A percentile compares a stretch with the other conserved stretches of the same genome.
These are phyloP conservation scores for Rosa persica DNA, from an alignment of 306 rosid species.

Conservation along the genomic window DNA sequence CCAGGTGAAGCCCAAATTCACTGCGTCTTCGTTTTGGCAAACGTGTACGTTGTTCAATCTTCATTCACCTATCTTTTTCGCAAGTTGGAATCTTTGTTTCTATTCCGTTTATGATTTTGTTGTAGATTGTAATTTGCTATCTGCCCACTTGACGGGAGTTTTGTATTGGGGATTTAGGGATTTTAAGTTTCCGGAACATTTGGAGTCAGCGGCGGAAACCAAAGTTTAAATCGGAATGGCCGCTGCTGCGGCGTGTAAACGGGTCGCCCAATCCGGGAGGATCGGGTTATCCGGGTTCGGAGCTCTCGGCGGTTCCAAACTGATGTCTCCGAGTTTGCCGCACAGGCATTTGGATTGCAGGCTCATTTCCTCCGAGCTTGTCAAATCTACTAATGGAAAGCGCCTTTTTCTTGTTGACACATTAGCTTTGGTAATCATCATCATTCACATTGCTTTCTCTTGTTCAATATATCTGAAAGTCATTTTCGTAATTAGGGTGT, in stretches of 20 bases:
- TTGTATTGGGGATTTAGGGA: neutral
- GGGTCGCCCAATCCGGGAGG: constrained; percentile 42
- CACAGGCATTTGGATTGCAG: constrained; percentile 40
- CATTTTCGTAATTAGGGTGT: neutral
- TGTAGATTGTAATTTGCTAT: neutral
- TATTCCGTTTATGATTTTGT: no score
- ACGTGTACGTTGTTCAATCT: neutral
- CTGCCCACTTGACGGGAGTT: neutral
- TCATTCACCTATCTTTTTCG: neutral
- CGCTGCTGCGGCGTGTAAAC: constrained; percentile 60
- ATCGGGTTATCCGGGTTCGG: constrained; percentile 39
- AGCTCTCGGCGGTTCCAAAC: constrained; percentile 41
- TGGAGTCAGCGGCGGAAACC: no score
- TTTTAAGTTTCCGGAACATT: neutral
- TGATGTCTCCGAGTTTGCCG: constrained; percentile 26
- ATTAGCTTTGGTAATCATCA: constrained; percentile 66
- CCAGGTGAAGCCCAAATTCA: neutral
- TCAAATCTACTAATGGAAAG: constrained; percentile 62
- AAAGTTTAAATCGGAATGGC: constrained; percentile 51
- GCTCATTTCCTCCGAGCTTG: constrained; percentile 48
- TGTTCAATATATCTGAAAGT: neutral
- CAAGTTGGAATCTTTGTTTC: no score
- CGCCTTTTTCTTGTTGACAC: constrained; percentile 84
- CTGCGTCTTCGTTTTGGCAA: neutral
- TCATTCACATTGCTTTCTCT: neutral